A percentile compares a stretch with the other conserved stretches of the same genome.
Evolutionary conservation across 2,329 filamentous ascomycete species (phyloP).

Genomic region (Rhexocercosporidium sp.): DNA sequence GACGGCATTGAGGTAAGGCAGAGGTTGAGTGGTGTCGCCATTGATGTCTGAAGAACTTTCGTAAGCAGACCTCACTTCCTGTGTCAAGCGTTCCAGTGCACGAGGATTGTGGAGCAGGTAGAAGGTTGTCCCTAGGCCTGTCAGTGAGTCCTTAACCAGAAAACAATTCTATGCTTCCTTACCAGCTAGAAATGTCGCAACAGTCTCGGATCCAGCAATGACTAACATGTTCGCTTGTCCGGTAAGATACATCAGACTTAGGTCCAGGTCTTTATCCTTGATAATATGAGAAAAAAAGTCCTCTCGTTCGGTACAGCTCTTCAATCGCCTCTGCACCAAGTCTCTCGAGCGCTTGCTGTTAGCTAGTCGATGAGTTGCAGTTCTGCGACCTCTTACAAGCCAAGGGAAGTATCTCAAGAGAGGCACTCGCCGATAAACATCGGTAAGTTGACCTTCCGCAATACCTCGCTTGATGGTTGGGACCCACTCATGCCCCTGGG

Average conservation of each 20-base stretch:
- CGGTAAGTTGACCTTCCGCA: neutral
- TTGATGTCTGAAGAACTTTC: neutral
- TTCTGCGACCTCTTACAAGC: neutral
- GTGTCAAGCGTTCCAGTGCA: neutral
- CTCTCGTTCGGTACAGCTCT: neutral
- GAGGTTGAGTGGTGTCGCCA: slow-evolving; percentile 4
- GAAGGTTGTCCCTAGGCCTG: neutral
- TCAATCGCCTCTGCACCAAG: neutral
- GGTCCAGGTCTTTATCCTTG: neutral
- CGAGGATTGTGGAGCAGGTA: neutral
- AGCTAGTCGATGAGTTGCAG: neutral
- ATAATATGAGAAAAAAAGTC: slow-evolving; percentile 1
- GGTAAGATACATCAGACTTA: neutral
- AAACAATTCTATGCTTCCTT: too few species aligned
- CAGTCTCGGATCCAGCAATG: neutral
- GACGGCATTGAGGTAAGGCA: slow-evolving; percentile 14
- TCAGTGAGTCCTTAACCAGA: neutral
- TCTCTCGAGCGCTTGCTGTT: neutral
- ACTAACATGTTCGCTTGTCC: neutral
- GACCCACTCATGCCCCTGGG: slow-evolving; percentile 1
- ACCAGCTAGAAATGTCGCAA: neutral
- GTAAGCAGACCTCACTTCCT: neutral
- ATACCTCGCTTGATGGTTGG: neutral
- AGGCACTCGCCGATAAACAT: neutral
- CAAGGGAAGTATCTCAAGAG: slow-evolving; percentile 2